Evolutionary conservation across 768 basidiomycete genomes (phyloP), one percentile per base, ranked within the genome.

Genomic region (Boletus rubropictus): DNA sequence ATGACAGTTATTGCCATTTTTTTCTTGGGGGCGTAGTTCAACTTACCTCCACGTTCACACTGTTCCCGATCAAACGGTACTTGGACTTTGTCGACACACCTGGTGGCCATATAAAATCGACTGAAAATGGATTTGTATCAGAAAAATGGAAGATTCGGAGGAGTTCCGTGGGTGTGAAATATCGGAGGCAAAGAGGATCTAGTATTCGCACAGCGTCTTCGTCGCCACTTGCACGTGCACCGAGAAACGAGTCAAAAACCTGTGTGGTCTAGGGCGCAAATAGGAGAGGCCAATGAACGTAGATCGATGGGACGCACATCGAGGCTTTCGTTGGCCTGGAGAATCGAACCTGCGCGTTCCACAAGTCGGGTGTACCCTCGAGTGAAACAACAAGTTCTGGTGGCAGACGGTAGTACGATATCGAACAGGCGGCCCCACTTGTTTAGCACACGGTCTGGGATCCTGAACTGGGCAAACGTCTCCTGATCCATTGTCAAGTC

Each of bases 401-500:
- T 64, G 24, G 77, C 68, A 9, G 79, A 80, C 0, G 86, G 84
- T 9, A 76, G 60, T 10, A 88, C 84, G 38, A 91, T 88, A 53
- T 90, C 89, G 56, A 90, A 90, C 21, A 89, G 65, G 22, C 81
- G 72, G 3, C 86, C 87, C 84, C 88, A 89, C 66, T 83, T 88
- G 53, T 63, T 55, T 4, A 91, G 65, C 17, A 86, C 73, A 44
- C 76, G 80, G 43, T 83, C 79, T 3, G 84, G 76, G 10, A 90
- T 71, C 18, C 56, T 62, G 52, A 65, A 66, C 17, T 59, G 60
- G 28, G 61, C 50, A 43, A 56, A 25, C 28, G 39, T 41, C 24
- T 56, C 57, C 10, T 56, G 17, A 18, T 54, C 38, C 39, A 48
- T 38, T 9, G 21, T 27, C 36, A 17, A 17, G 41, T 57, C 50